These are phyloP conservation scores for Hirsutella rhossiliensis DNA, from an alignment of 2,329 filamentous ascomycete species.

Conservation along the genomic window DNA sequence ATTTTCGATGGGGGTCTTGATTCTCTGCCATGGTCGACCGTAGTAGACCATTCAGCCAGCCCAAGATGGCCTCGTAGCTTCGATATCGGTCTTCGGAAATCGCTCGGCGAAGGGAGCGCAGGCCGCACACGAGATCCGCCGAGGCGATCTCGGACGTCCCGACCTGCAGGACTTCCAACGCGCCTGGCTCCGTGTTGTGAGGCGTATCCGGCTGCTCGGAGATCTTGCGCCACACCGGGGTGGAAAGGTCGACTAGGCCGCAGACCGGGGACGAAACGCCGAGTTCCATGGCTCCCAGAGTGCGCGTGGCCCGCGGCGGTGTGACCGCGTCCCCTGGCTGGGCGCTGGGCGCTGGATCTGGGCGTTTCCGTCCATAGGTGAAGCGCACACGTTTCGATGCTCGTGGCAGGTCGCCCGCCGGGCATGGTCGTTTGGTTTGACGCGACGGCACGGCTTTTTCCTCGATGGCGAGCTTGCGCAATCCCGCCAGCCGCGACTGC, in stretches of 20 bases:
- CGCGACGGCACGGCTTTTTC: slow-evolving; percentile 4
- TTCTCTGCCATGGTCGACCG: slow-evolving; percentile 11
- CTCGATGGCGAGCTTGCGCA: slow-evolving; percentile 22
- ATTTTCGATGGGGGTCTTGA: slow-evolving; percentile 14
- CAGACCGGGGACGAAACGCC: slow-evolving; percentile 11
- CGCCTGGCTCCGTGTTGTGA: neutral
- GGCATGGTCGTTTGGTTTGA: slow-evolving; percentile 10
- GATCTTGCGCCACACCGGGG: slow-evolving; percentile 16
- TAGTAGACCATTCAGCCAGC: slow-evolving; percentile 17
- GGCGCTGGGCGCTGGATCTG: slow-evolving; percentile 1
- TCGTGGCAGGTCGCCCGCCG: slow-evolving; percentile 2
- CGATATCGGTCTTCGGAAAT: slow-evolving; percentile 13
- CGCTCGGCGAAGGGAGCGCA: slow-evolving; percentile 12
- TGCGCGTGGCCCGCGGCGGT: slow-evolving; percentile 15
- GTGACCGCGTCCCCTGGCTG: slow-evolving; percentile 6
- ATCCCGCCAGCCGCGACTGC: slow-evolving; percentile 26
- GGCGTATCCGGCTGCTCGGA: slow-evolving; percentile 8
- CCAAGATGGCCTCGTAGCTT: slow-evolving; percentile 20
- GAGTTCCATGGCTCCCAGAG: slow-evolving; percentile 17
- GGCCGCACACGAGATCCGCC: slow-evolving; percentile 7
- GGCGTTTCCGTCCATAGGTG: slow-evolving; percentile 15
- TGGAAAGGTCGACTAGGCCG: slow-evolving; percentile 15
- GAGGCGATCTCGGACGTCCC: neutral
- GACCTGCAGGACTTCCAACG: neutral
- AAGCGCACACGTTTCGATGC: slow-evolving; percentile 15